Percentiles rank a stretch among this genome's conserved stretches.
These are phyloP conservation scores for Globisporangium echinulatum DNA, from an alignment of 352 stramenopile species.

Conservation along the genomic window DNA sequence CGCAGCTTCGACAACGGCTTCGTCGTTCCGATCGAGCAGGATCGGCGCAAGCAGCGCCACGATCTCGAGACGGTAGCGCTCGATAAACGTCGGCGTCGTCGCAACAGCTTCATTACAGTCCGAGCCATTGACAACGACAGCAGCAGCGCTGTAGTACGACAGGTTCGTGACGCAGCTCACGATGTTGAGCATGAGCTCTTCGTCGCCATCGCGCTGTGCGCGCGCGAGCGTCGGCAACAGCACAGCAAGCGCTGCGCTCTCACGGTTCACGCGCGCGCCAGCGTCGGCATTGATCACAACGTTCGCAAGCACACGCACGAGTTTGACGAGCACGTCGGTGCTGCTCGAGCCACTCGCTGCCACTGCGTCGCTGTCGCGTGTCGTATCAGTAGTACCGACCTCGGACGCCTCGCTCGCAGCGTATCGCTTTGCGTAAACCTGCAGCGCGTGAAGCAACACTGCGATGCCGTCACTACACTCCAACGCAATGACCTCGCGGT, in stretches of 20 bases:
- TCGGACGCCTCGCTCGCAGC: background rate
- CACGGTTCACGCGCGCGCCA: conserved; percentile 31
- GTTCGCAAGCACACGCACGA: conserved; percentile 78
- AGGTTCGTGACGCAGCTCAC: conserved; percentile 86
- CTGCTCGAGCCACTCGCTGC: background rate
- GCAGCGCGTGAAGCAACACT: conserved; percentile 33
- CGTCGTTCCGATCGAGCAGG: conserved; percentile 67
- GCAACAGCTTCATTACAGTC: background rate
- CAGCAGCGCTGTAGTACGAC: conserved; percentile 51
- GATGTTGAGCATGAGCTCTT: conserved; percentile 87
- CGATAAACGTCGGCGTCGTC: conserved; percentile 25
- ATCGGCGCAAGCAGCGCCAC: conserved; percentile 34
- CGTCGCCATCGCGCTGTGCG: conserved; percentile 25
- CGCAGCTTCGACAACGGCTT: conserved; percentile 76
- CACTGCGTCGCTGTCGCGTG: background rate
- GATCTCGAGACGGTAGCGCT: conserved; percentile 35
- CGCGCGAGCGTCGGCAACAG: conserved; percentile 43
- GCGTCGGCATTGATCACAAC: conserved; percentile 72
- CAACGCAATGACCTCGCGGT: conserved; percentile 38
- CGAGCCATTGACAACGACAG: background rate
- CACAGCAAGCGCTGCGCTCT: conserved; percentile 18
- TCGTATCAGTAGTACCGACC: too few relatives aligned
- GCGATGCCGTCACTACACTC: conserved; percentile 21
- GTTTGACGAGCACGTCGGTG: conserved; percentile 75
- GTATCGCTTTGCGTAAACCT: conserved; percentile 42